phyloP scores from a whole-genome alignment of 805 yeast genomes.

The Saccharomycopsis amapae region DNA sequence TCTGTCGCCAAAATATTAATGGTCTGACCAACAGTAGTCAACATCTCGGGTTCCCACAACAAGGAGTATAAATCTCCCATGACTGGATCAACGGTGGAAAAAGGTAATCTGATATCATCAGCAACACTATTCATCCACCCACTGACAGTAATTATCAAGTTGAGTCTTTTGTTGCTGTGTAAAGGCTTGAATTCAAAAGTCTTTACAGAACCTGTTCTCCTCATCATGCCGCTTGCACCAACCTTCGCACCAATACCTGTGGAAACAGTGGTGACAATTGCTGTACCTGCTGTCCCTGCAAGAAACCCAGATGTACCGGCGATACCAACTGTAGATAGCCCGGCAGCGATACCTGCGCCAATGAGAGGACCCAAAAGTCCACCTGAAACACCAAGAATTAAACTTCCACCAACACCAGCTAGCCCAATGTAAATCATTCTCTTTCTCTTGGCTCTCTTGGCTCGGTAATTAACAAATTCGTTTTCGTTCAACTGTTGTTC shows the following conservation, averaged over 20 bases:
- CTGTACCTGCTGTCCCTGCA: slow-evolving; percentile 96
- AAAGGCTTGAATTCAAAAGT: slow-evolving; percentile 92
- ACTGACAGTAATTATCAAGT: slow-evolving; percentile 78
- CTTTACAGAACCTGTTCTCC: slow-evolving; percentile 83
- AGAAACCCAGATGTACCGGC: slow-evolving; percentile 88
- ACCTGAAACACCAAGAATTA: slow-evolving; percentile 90
- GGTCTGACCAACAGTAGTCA: slow-evolving; percentile 93
- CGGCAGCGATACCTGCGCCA: slow-evolving; percentile 91
- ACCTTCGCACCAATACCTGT: slow-evolving; percentile 86
- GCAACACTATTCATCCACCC: slow-evolving; percentile 97
- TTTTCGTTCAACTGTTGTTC: slow-evolving; percentile 72
- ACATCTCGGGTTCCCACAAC: slow-evolving; percentile 97
- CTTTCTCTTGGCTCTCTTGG: slow-evolving; percentile 56
- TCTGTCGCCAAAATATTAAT: slow-evolving; percentile 90
- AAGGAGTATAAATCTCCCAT: slow-evolving; percentile 94
- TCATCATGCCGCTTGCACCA: slow-evolving; percentile 77
- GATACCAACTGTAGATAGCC: slow-evolving; percentile 88
- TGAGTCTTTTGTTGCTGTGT: slow-evolving; percentile 84
- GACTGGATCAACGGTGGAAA: slow-evolving; percentile 93
- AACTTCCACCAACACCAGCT: slow-evolving; percentile 94
- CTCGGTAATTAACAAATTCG: slow-evolving; percentile 60
- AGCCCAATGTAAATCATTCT: slow-evolving; percentile 83
- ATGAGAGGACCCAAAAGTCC: slow-evolving; percentile 96
- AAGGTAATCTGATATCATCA: slow-evolving; percentile 95
- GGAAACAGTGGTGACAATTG: slow-evolving; percentile 87